phyloP scores from a whole-genome alignment of 164 flowering plant genomes.

The Nymphaea thermarum region DNA sequence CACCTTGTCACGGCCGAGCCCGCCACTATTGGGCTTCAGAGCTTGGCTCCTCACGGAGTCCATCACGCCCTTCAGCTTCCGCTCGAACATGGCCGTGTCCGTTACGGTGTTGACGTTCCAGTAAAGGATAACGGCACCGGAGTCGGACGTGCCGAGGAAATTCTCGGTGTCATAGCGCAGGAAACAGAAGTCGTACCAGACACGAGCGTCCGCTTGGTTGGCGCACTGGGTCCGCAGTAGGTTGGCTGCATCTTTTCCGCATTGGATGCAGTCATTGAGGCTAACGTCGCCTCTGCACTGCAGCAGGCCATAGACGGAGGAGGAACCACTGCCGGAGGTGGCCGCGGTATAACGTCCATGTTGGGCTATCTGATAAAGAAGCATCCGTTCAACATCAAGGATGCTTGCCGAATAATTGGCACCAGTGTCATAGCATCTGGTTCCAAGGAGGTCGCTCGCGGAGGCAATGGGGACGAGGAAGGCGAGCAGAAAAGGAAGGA shows the following conservation, averaged over 20 bases:
- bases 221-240: constrained; percentile 5
- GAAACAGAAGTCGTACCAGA: constrained; percentile 15
- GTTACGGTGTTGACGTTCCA: constrained; percentile 5
- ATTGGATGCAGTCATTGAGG: constrained; percentile 6
- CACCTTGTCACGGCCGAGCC: constrained; percentile 6
- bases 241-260: constrained; percentile 7
- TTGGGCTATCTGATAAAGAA: not conserved
- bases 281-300: constrained; percentile 14
- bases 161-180: constrained; percentile 6
- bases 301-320: constrained; percentile 4
- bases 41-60: constrained; percentile 3
- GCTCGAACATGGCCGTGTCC: not conserved
- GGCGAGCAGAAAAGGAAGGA: not conserved
- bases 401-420: not conserved
- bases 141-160: constrained; percentile 6
- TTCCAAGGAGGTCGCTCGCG: not conserved
- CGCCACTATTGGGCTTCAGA: constrained; percentile 2
- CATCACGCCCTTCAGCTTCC: constrained; percentile 3
- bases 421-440: not conserved
- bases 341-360: not conserved
- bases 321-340: not conserved
- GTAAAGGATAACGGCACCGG: constrained; percentile 7
- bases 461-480: not conserved
- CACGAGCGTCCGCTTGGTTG: constrained; percentile 4
- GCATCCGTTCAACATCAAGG: not conserved